Conservation (phyloP, 1,284 basidiomycete species). For the Cutaneotrichosporon arboriforme region DNA sequence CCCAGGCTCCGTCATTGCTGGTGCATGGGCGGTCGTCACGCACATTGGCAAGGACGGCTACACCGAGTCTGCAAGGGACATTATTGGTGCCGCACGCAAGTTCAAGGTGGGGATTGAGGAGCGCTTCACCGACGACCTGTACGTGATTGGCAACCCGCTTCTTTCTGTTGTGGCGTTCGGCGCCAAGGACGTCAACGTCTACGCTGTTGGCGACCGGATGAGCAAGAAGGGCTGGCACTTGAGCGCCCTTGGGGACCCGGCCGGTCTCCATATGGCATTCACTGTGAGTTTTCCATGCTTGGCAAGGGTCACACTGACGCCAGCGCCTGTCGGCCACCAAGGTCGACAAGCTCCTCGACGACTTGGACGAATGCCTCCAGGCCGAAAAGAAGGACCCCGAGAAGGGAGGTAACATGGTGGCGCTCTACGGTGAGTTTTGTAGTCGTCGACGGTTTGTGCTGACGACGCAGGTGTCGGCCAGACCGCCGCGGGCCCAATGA, state of each 20-base stretch:
- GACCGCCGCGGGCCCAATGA: slow-evolving; percentile 77
- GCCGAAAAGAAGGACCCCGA: slow-evolving; percentile 65
- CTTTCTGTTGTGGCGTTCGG: slow-evolving; percentile 88
- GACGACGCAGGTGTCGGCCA: slow-evolving; percentile 70
- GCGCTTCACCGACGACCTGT: slow-evolving; percentile 56
- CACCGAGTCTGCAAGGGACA: slow-evolving; percentile 75
- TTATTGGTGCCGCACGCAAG: slow-evolving; percentile 57
- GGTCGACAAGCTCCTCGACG: slow-evolving; percentile 53
- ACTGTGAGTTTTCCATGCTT: slow-evolving; percentile 58
- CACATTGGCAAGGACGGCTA: slow-evolving; percentile 88
- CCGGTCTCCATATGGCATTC: slow-evolving; percentile 88
- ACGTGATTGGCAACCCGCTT: slow-evolving; percentile 80
- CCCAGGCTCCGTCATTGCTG: slow-evolving; percentile 87
- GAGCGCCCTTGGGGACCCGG: slow-evolving; percentile 71
- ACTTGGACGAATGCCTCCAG: slow-evolving; percentile 62
- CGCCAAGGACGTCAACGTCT: slow-evolving; percentile 56
- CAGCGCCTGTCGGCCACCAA: slow-evolving; percentile 52
- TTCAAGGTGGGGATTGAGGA: slow-evolving; percentile 32
- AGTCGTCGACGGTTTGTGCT: neutral
- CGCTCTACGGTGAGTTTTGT: slow-evolving; percentile 67
- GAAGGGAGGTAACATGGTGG: slow-evolving; percentile 69
- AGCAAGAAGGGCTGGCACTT: slow-evolving; percentile 80
- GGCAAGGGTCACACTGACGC: neutral
- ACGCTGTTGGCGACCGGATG: slow-evolving; percentile 89
- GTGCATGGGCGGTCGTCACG: slow-evolving; percentile 93